These are phyloP conservation scores for Microcyclospora pomicola DNA, from an alignment of 2,329 filamentous ascomycete species.

Conservation along the genomic window DNA sequence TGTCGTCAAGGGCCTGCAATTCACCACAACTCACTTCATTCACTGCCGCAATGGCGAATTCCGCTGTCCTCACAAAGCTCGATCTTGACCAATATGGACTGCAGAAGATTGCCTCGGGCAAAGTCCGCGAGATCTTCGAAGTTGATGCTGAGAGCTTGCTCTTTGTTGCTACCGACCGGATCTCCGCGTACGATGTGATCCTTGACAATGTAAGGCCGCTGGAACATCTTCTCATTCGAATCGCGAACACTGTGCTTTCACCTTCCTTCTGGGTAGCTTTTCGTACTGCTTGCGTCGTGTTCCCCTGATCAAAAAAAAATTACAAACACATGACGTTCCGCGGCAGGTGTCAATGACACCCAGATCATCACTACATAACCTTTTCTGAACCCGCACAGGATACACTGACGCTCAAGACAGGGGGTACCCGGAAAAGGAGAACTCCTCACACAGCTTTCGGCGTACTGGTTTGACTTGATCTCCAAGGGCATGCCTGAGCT, in stretches of 20 bases:
- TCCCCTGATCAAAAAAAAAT: too few relatives aligned
- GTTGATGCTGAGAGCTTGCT: conserved; percentile 58
- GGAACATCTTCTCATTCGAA: too few relatives aligned
- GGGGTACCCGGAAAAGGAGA: conserved; percentile 55
- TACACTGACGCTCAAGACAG: conserved; percentile 24
- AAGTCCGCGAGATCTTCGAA: conserved; percentile 71
- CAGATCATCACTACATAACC: too few relatives aligned
- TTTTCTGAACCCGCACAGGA: neutral
- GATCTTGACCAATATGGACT: conserved; percentile 20
- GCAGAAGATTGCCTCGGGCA: conserved; percentile 45
- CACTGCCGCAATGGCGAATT: too few relatives aligned
- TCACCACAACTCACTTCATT: too few relatives aligned
- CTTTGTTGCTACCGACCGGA: conserved; percentile 77
- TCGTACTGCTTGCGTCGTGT: too few relatives aligned
- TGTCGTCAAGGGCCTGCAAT: too few relatives aligned
- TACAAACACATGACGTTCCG: too few relatives aligned
- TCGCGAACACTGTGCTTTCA: too few relatives aligned
- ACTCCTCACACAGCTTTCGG: conserved; percentile 52
- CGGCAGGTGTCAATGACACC: too few relatives aligned
- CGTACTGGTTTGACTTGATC: conserved; percentile 55
- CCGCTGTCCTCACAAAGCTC: conserved; percentile 8
- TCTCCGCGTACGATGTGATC: conserved; percentile 90
- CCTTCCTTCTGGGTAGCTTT: too few relatives aligned
- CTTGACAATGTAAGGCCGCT: conserved; percentile 52
- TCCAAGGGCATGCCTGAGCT: conserved; percentile 41